Conservation (phyloP, 2,329 filamentous ascomycete genomes). For the Aspergillus proliferans region DNA sequence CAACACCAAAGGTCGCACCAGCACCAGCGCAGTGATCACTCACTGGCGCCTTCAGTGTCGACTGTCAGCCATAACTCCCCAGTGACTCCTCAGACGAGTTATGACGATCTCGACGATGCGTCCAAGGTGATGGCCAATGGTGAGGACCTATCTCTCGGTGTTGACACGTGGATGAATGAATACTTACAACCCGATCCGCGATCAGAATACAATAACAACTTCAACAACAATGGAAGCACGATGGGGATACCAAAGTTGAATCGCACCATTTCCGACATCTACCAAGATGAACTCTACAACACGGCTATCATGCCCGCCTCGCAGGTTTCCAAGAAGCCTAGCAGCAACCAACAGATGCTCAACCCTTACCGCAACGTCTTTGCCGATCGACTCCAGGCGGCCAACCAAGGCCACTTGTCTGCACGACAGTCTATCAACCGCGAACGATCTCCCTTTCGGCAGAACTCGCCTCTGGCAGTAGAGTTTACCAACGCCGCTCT, state of each 20-base stretch:
- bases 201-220: constrained; percentile 49
- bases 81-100: constrained; percentile 53
- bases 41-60: constrained; percentile 54
- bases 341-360: constrained; percentile 27
- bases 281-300: constrained; percentile 78
- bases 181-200: constrained; percentile 60
- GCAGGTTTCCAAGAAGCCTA: constrained; percentile 31
- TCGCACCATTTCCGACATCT: constrained; percentile 78
- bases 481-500: constrained; percentile 33
- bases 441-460: constrained; percentile 74
- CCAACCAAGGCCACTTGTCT: constrained; percentile 65
- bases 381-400: constrained; percentile 68
- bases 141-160: constrained; percentile 42
- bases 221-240: constrained; percentile 22
- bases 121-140: constrained; percentile 48
- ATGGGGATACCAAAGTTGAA: constrained; percentile 66
- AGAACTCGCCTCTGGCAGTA: constrained; percentile 58
- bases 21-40: constrained; percentile 42
- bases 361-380: constrained; percentile 59
- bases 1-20: constrained; percentile 28
- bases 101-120: constrained; percentile 48
- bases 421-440: constrained; percentile 55
- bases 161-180: constrained; percentile 50
- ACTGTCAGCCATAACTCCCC: constrained; percentile 57
- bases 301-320: constrained; percentile 33